phyloP scores from a whole-genome alignment of 2,329 filamentous ascomycete species.

The Ilyonectria destructans region DNA sequence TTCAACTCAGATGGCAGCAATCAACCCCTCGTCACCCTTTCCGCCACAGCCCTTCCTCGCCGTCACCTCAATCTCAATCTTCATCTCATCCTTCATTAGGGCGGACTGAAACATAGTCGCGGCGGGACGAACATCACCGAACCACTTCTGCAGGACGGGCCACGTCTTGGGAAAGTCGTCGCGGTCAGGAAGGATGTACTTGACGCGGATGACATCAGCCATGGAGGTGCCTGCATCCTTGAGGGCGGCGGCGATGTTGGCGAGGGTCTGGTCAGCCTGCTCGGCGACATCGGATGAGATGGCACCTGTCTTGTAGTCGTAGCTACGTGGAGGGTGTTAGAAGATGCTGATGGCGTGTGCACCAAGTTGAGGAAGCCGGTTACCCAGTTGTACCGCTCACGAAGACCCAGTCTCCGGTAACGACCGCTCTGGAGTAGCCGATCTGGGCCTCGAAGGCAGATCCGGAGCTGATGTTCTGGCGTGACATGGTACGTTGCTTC shows the following conservation, averaged over 20 bases:
- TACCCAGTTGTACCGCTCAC: conserved; percentile 72
- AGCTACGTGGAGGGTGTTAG: conserved; percentile 54
- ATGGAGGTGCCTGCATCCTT: conserved; percentile 60
- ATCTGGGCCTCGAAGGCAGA: conserved; percentile 69
- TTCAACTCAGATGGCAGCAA: neutral
- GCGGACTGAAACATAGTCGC: conserved; percentile 69
- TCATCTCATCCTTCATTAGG: conserved; percentile 67
- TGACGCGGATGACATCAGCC: conserved; percentile 66
- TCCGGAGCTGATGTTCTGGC: conserved; percentile 63
- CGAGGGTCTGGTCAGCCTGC: conserved; percentile 67
- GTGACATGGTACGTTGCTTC: conserved; percentile 42
- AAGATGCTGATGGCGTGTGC: too few species aligned
- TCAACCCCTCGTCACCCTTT: neutral
- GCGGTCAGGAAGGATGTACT: conserved; percentile 67
- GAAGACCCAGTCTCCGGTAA: conserved; percentile 66
- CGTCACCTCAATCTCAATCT: conserved; percentile 63
- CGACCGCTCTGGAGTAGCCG: conserved; percentile 70
- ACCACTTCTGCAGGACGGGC: conserved; percentile 66
- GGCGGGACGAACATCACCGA: conserved; percentile 66
- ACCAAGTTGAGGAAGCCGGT: neutral
- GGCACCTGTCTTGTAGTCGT: conserved; percentile 65
- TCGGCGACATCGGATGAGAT: conserved; percentile 63
- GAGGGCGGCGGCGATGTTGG: conserved; percentile 64
- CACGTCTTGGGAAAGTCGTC: conserved; percentile 65
- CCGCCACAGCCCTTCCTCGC: conserved; percentile 52